These are phyloP conservation scores for Rhodosporidiobolus odoratus DNA, from an alignment of 768 basidiomycete genomes.

Conservation along the genomic window DNA sequence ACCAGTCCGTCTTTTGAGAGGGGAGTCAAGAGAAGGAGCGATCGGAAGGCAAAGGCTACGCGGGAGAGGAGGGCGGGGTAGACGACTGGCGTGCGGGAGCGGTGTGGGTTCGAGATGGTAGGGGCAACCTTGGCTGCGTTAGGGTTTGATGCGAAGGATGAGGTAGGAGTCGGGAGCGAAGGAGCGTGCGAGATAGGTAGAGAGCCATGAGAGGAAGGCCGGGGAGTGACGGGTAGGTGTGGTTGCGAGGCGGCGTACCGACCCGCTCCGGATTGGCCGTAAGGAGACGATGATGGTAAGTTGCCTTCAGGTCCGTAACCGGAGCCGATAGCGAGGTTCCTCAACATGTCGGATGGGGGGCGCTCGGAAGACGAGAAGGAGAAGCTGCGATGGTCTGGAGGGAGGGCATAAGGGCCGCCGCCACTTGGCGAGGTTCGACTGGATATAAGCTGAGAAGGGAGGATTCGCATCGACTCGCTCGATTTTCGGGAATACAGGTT, in stretches of 20 bases:
- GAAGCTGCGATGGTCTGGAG: constrained; percentile 20
- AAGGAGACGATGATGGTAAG: not conserved
- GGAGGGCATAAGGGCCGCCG: not conserved
- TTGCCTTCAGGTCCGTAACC: too few relatives aligned
- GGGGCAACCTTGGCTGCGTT: too few relatives aligned
- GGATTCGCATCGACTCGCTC: constrained; percentile 37
- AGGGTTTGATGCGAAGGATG: not conserved
- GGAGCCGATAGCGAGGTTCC: not conserved
- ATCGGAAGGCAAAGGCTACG: constrained; percentile 87
- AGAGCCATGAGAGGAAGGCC: constrained; percentile 17
- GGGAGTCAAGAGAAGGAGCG: constrained; percentile 68
- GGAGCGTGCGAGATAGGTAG: not conserved
- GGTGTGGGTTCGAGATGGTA: not conserved
- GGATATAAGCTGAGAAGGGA: constrained; percentile 26
- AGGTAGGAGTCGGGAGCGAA: not conserved
- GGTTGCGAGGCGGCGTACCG: constrained; percentile 10
- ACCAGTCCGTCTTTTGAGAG: constrained; percentile 92
- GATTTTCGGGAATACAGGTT: constrained; percentile 28
- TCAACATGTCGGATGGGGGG: constrained; percentile 19
- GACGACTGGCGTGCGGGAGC: constrained; percentile 45
- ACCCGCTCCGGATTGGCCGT: constrained; percentile 10
- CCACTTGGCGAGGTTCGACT: not conserved
- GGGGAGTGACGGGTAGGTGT: not conserved
- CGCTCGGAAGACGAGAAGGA: constrained; percentile 36
- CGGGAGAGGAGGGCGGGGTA: constrained; percentile 95